Base-by-base conservation (phyloP, 305 asterid species). In the Nicotiana rustica region DNA sequence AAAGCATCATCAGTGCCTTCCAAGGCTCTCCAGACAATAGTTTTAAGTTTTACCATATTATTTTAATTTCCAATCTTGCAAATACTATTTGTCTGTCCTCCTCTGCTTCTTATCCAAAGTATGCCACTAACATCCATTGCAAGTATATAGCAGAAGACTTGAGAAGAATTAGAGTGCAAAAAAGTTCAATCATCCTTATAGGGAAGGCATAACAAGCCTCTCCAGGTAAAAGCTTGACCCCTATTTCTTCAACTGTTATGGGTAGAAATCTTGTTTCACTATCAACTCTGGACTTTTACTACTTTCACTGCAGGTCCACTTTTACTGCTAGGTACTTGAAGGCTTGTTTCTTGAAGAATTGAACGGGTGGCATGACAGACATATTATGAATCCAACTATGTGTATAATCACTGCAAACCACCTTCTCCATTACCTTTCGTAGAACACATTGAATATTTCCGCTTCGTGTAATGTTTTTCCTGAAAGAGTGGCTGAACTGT, bases 171-270 rank as follows among this genome's bases (percentile, higher is more conserved):
- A 7, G 3, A 19, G 61, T 56, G 61, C n/a, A 1, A 56, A 56
- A 3, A 38, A 15, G 19, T 56, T 56, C 7, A 14, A 4, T 29
- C 33, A 1, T 19, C 25, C 33, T 19, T 3, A 8, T 5, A 19
- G 33, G 25, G 5, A 61, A 61, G 62, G 79, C 59, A 73, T 64
- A 25, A 64, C 69, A 64, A 64, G 69, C 31, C 69, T 25, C n/a
- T 21, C 38, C 36, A 2, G n/a, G 38, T 7, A 64, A 25, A 52
- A 62, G 4, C 67, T 62, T 62, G 15, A 3, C 67, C 67, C 67
- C 35, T 21, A 9, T 62, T 3, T 21, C 67, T 19, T 59, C 9
- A 59, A n/a, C 10, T n/a, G 13, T 59, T 59, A 59, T 7, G 8
- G 12, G 10, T n/a, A n/a, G 4, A 18, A n/a, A 59, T 52, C 0